Evolutionary conservation across 1,284 basidiomycete species (phyloP).

Genomic region (Ustilago cynodontis): DNA sequence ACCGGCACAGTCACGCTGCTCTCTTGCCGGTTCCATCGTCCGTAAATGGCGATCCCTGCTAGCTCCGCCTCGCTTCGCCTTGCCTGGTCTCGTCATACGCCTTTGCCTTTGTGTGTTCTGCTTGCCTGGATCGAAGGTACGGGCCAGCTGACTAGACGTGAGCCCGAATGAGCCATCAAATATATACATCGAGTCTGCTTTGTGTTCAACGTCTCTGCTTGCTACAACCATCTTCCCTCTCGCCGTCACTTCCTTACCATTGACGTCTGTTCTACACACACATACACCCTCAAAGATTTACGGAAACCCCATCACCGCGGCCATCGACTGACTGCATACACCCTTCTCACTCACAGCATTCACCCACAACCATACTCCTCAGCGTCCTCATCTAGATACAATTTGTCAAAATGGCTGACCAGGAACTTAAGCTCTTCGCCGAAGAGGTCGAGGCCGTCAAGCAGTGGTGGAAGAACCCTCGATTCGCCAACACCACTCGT

Average conservation of each 20-base stretch:
- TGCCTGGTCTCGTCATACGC: neutral
- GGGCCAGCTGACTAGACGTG: constrained; percentile 3
- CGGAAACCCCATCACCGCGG: neutral
- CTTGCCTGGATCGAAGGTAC: neutral
- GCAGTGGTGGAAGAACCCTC: constrained; percentile 91
- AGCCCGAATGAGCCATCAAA: neutral
- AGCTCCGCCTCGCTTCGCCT: constrained; percentile 9
- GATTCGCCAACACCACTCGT: constrained; percentile 84
- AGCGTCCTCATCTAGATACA: neutral
- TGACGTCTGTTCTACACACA: neutral
- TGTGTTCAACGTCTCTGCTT: neutral
- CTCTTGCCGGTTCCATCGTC: constrained; percentile 9
- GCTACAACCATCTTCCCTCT: constrained; percentile 2
- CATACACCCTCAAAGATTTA: neutral
- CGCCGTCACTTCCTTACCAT: neutral
- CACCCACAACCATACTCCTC: too few species aligned
- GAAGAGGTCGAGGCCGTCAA: constrained; percentile 86
- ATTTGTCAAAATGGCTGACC: constrained; percentile 51
- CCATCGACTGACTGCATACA: neutral
- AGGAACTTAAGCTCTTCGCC: constrained; percentile 75
- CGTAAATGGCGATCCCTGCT: constrained; percentile 17
- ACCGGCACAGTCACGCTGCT: constrained; percentile 19
- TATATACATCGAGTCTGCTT: constrained; percentile 12
- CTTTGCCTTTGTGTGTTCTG: neutral
- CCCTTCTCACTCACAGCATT: neutral